Evolutionary conservation across 257 asterid genomes (phyloP).

Genomic region (Gentiana dahurica): DNA sequence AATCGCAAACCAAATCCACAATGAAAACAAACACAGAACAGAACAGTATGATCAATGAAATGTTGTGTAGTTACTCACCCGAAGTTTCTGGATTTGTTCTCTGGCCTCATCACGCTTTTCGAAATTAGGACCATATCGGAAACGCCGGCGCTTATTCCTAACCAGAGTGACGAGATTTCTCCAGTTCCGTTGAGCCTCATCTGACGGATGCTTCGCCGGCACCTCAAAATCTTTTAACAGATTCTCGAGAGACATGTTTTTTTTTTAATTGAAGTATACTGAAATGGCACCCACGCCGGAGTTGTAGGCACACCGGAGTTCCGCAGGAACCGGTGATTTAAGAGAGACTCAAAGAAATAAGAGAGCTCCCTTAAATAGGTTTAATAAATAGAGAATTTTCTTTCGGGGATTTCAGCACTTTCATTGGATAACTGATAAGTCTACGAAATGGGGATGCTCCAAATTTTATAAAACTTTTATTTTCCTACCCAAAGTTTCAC

Average conservation of each 20-base stretch:
- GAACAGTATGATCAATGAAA: not conserved
- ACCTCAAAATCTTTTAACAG: slow-evolving; percentile 34
- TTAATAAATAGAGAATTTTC: too few species aligned
- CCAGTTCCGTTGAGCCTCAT: slow-evolving; percentile 56
- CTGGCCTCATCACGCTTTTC: slow-evolving; percentile 58
- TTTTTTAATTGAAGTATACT: not conserved
- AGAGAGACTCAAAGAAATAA: too few species aligned
- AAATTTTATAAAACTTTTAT: too few species aligned
- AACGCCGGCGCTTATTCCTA: slow-evolving; percentile 63
- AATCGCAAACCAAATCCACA: not conserved
- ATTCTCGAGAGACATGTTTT: slow-evolving; percentile 18
- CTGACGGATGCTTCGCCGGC: slow-evolving; percentile 43
- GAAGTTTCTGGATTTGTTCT: slow-evolving; percentile 45
- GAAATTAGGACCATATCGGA: slow-evolving; percentile 65
- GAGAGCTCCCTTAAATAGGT: too few species aligned
- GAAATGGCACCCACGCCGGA: too few species aligned
- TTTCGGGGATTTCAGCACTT: too few species aligned
- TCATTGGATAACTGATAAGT: too few species aligned
- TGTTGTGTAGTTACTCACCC: slow-evolving; percentile 32
- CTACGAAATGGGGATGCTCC: too few species aligned
- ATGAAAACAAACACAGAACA: not conserved
- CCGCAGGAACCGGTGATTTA: too few species aligned
- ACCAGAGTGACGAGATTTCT: slow-evolving; percentile 66
- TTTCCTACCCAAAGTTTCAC: too few species aligned
- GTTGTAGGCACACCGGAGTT: too few species aligned